A percentile compares a stretch with the other conserved stretches of the same genome.
These are phyloP conservation scores for Taiozyma onychis DNA, from an alignment of 1,139 yeast species.

Conservation along the genomic window DNA sequence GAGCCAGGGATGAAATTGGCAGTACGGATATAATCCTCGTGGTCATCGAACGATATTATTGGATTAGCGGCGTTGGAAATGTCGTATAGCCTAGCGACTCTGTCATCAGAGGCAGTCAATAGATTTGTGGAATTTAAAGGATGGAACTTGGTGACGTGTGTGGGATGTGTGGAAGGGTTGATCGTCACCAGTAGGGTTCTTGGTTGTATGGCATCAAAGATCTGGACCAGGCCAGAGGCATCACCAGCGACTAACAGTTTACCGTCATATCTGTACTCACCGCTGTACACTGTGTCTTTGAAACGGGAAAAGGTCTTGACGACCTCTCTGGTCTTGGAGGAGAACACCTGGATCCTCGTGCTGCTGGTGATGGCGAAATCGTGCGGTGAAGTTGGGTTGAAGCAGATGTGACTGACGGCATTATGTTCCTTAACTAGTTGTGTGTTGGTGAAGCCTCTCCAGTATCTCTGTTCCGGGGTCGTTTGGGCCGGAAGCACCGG, in stretches of 20 bases:
- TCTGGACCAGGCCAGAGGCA: conserved; percentile 80
- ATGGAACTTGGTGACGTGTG: conserved; percentile 92
- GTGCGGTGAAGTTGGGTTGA: conserved; percentile 81
- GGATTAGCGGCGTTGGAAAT: conserved; percentile 73
- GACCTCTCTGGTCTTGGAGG: conserved; percentile 90
- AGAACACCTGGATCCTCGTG: conserved; percentile 85
- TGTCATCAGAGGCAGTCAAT: conserved; percentile 88
- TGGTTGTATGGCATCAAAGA: conserved; percentile 76
- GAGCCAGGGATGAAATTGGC: conserved; percentile 75
- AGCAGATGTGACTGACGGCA: conserved; percentile 81
- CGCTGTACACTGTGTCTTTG: conserved; percentile 84
- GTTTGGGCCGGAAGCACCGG: conserved; percentile 80
- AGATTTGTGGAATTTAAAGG: conserved; percentile 66
- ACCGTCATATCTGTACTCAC: conserved; percentile 81
- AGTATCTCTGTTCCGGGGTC: conserved; percentile 90
- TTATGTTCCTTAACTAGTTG: conserved; percentile 91
- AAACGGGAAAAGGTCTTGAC: conserved; percentile 84
- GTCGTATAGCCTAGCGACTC: conserved; percentile 82
- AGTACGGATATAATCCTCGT: conserved; percentile 83
- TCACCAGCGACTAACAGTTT: conserved; percentile 82
- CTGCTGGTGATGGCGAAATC: conserved; percentile 94
- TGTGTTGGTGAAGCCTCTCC: conserved; percentile 77
- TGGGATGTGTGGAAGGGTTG: conserved; percentile 78
- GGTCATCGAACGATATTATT: conserved; percentile 63
- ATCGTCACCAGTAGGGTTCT: conserved; percentile 75